Conservation (phyloP, 139 green algal species). For the Spirogloea muscicola region DNA sequence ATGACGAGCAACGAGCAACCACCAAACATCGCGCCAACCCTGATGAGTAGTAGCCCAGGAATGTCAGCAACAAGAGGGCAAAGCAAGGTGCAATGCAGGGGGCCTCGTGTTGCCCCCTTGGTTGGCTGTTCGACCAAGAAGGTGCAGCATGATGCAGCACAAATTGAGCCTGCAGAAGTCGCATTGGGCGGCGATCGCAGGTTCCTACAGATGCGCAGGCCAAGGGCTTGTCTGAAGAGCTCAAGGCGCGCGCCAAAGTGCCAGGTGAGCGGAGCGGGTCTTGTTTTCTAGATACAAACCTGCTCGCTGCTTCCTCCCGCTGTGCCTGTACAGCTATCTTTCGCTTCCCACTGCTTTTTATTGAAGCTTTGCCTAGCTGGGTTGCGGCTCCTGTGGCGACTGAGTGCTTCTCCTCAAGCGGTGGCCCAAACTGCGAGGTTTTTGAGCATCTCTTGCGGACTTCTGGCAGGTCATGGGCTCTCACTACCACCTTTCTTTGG, state of each 20-base stretch:
- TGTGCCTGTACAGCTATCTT: too few species aligned
- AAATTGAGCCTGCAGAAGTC: too few species aligned
- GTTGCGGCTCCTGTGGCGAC: too few species aligned
- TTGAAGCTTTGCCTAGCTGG: too few species aligned
- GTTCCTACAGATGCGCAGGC: conserved; percentile 41
- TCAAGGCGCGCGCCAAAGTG: conserved; percentile 52
- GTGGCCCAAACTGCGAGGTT: too few species aligned
- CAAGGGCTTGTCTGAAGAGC: conserved; percentile 19
- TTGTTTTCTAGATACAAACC: not conserved
- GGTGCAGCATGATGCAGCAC: too few species aligned
- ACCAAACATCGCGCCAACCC: not conserved
- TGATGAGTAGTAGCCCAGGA: not conserved
- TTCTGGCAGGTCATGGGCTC: not conserved
- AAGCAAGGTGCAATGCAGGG: not conserved
- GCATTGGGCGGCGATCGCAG: not conserved
- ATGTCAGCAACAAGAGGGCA: not conserved
- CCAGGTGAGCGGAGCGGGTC: conserved; percentile 7
- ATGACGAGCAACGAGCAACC: not conserved
- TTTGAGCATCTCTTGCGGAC: too few species aligned
- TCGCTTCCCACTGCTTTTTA: too few species aligned
- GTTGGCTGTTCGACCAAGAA: not conserved
- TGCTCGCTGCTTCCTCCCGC: too few species aligned
- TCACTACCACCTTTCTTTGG: not conserved
- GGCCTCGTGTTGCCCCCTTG: conserved; percentile 5
- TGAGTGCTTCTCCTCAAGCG: too few species aligned